Percentiles rank a stretch among this genome's conserved stretches.
Conservation (phyloP, 495 filamentous ascomycete species). For the Hypoxylon fragiforme region DNA sequence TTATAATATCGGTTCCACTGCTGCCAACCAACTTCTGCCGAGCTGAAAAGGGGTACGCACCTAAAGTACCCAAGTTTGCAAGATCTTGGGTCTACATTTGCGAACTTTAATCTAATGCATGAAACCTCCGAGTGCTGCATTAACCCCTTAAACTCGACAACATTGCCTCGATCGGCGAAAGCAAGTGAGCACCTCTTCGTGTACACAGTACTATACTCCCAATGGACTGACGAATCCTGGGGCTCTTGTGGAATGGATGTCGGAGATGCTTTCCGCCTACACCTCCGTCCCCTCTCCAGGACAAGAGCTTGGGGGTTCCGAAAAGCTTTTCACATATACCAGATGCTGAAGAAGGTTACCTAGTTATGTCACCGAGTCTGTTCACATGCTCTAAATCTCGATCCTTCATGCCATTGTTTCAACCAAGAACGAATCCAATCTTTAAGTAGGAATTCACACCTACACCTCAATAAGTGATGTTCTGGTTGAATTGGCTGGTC, state of each 20-base stretch:
- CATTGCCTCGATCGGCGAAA: constrained; percentile 5
- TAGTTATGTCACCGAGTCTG: constrained; percentile 22
- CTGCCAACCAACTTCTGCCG: too few species aligned
- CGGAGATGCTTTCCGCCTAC: background rate
- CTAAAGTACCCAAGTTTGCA: too few species aligned
- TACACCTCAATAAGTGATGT: constrained; percentile 13
- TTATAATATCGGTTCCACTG: too few species aligned
- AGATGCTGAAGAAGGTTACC: constrained; percentile 12
- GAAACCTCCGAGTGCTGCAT: constrained; percentile 2
- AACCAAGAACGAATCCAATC: constrained; percentile 1
- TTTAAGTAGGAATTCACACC: constrained; percentile 27
- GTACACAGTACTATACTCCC: background rate
- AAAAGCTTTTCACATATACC: constrained; percentile 22
- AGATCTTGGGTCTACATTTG: constrained; percentile 1
- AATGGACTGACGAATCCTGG: too few species aligned
- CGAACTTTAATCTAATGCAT: constrained; percentile 8
- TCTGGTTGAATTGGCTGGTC: constrained; percentile 26
- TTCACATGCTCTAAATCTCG: background rate
- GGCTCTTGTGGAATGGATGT: background rate
- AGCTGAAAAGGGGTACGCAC: too few species aligned
- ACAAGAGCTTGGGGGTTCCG: constrained; percentile 12
- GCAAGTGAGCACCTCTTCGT: background rate
- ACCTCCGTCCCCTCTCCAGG: background rate
- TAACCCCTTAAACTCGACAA: background rate
- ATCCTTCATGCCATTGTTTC: constrained; percentile 4